Evolutionary conservation across 164 flowering plant genomes (phyloP).

Genomic region (Vitis rupestris): DNA sequence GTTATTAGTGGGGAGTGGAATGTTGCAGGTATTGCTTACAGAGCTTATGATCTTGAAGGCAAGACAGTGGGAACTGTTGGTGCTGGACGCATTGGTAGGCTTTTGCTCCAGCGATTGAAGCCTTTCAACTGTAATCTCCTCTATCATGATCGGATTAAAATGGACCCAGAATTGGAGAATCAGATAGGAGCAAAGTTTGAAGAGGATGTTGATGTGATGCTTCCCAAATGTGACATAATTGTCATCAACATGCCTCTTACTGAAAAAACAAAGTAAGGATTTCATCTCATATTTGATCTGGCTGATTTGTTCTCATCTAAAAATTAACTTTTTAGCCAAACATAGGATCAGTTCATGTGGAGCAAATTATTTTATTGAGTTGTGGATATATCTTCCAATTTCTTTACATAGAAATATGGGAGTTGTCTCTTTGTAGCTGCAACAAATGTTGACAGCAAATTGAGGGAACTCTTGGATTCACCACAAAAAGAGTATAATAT

Average conservation of each 20-base stretch:
- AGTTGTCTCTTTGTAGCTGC: not conserved
- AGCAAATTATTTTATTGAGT: not conserved
- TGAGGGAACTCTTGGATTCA: not conserved
- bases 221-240: constrained; percentile 87
- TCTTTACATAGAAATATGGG: not conserved
- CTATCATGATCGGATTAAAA: constrained; percentile 87
- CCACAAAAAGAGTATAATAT: not conserved
- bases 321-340: not conserved
- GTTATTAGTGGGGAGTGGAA: constrained; percentile 88
- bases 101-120: constrained; percentile 84
- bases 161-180: constrained; percentile 74
- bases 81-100: constrained; percentile 91
- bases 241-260: constrained; percentile 93
- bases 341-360: not conserved
- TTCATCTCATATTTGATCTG: not conserved
- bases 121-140: constrained; percentile 93
- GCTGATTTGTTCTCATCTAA: no score
- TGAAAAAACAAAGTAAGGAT: constrained; percentile 81
- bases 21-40: constrained; percentile 82
- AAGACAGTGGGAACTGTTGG: constrained; percentile 98
- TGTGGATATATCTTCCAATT: not conserved
- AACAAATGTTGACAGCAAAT: not conserved
- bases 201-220: constrained; percentile 92
- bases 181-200: constrained; percentile 78
- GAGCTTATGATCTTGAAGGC: constrained; percentile 96